These are phyloP conservation scores for Quercus variabilis DNA, from an alignment of 306 rosid genomes.

Conservation along the genomic window DNA sequence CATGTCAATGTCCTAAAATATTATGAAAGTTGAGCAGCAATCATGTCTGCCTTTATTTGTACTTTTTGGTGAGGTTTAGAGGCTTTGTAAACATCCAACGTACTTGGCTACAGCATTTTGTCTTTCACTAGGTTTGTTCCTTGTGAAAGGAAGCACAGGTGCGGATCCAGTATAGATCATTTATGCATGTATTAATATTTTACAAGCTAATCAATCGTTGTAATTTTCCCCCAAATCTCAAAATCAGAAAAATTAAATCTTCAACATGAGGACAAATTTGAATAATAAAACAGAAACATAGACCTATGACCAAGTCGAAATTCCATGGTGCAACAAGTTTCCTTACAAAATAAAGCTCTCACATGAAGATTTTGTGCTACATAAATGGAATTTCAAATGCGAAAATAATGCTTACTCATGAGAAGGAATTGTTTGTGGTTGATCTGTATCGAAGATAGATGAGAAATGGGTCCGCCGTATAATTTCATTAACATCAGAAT, in stretches of 20 bases:
- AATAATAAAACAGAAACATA: not conserved
- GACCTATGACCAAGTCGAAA: not conserved
- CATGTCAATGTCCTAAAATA: not conserved
- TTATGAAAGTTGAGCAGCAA: not conserved
- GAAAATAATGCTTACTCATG: constrained; percentile 69
- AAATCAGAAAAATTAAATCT: not conserved
- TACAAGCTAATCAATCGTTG: not conserved
- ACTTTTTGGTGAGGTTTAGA: not conserved
- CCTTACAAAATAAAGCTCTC: not conserved
- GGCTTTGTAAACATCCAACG: not conserved
- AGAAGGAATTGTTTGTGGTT: constrained; percentile 77
- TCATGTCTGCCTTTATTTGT: not conserved
- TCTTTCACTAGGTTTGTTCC: not conserved
- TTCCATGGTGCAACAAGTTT: not conserved
- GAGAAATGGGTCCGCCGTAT: constrained; percentile 77
- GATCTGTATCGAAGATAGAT: constrained; percentile 65
- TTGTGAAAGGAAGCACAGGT: not conserved
- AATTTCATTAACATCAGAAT: constrained; percentile 80
- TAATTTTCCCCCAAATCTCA: not conserved
- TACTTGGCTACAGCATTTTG: not conserved
- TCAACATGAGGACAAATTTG: not conserved
- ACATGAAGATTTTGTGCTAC: not conserved
- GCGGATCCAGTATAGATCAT: not conserved
- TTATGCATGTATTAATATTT: not conserved
- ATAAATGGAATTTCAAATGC: not conserved